Percentiles rank a stretch among this genome's conserved stretches.
Evolutionary conservation across 2,329 filamentous ascomycete species (phyloP).

Genomic region (Albifimbria verrucaria): DNA sequence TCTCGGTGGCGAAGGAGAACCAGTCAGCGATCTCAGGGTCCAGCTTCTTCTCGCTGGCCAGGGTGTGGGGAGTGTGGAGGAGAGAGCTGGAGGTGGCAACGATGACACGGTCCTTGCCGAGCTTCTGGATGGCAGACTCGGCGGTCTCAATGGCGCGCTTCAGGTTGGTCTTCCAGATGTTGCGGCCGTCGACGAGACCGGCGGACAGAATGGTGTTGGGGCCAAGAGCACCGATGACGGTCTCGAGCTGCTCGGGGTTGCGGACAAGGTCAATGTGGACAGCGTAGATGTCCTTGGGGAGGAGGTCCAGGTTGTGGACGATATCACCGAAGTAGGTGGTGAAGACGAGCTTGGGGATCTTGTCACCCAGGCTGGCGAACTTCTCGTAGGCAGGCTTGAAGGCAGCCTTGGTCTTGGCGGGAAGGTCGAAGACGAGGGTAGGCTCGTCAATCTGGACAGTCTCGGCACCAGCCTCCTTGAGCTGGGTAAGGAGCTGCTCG

Average conservation of each 20-base stretch:
- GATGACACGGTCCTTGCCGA: conserved; percentile 96
- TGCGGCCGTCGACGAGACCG: conserved; percentile 96
- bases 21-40: conserved; percentile 90
- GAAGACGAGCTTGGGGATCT: conserved; percentile 83
- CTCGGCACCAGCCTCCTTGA: conserved; percentile 95
- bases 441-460: conserved; percentile 98
- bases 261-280: conserved; percentile 96
- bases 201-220: conserved; percentile 87
- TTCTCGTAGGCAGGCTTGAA: conserved; percentile 98
- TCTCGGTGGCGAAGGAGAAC: conserved; percentile 98
- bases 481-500: conserved; percentile 84
- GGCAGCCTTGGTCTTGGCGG: conserved; percentile 84
- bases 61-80: conserved; percentile 96
- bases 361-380: conserved; percentile 70
- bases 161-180: conserved; percentile 99
- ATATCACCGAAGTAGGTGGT: conserved; percentile 99
- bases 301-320: conserved; percentile 94
- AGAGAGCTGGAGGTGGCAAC: conserved; percentile 96
- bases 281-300: conserved; percentile 76
- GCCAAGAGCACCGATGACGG: conserved; percentile 78
- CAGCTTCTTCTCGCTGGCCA: conserved; percentile 98
- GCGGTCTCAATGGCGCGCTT: conserved; percentile 89
- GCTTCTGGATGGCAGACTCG: conserved; percentile 86
- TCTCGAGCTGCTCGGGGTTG: conserved; percentile 94
- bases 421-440: conserved; percentile 90